Base-by-base conservation (phyloP, 139 green algal species). In the Klebsormidium nitens region DNA sequence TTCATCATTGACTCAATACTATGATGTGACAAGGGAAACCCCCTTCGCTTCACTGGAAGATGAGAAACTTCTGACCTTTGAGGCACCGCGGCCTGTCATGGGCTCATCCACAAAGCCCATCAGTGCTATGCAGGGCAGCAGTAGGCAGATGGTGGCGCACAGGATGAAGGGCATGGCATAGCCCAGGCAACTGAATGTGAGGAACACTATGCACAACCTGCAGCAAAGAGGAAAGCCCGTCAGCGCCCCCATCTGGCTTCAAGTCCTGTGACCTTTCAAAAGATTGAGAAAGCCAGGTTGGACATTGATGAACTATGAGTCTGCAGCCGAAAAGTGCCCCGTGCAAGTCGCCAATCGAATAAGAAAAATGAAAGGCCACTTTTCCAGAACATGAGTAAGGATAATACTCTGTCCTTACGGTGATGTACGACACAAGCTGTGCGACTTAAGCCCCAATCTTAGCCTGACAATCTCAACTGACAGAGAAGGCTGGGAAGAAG, bases 131-230 rank as follows among this genome's bases (percentile, higher is more conserved):
- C 63, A 75, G 55, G 71, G 71, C 37, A 78, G 71, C 38, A 64
- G 76, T 64, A 64, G 76, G 71, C 71, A 78, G 62, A 78, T 78
- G 32, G 71, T 73, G 39, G 42, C 65, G 49, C 71, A 78, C 23
- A 78, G 48, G n/a, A 78, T 49, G 26, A 78, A 73, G 5, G 71
- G 71, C 62, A 78, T 59, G 37, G 71, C 71, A 48, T 75, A 78
- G 26, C 17, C 29, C 2, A 78, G 5, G 47, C 35, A 78, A 36
- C 71, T 73, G 0, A 77, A 5, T 0, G 44, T 59, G 34, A 78
- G 23, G 5, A 76, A 77, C 37, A 75, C 26, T 8, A 78, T 19
- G 29, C 65, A 60, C 26, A 78, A 29, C 23, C 71, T 78, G 71
- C 37, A 8, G 42, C 0, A 31, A 17, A 31, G 55, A 17, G 55